These are phyloP conservation scores for Trichoderma gamsii DNA, from an alignment of 495 filamentous ascomycete genomes.

Conservation along the genomic window DNA sequence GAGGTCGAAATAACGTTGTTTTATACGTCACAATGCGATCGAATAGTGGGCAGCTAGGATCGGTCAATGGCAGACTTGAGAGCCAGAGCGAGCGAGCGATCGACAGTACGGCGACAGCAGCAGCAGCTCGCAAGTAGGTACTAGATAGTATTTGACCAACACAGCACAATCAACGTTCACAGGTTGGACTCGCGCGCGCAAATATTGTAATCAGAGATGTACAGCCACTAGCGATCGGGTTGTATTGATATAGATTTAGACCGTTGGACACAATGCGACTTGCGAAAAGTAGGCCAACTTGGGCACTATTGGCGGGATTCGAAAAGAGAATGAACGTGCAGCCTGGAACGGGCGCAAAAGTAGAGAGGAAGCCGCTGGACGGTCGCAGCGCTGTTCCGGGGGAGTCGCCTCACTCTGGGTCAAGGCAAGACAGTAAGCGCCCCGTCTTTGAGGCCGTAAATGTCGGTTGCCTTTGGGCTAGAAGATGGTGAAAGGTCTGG, in stretches of 20 bases:
- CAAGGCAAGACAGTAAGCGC: neutral
- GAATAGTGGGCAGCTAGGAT: neutral
- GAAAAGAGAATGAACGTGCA: neutral
- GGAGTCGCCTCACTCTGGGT: slow-evolving; percentile 2
- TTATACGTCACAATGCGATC: neutral
- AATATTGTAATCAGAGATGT: neutral
- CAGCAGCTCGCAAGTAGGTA: neutral
- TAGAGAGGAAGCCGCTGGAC: neutral
- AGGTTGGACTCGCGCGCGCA: slow-evolving; percentile 9
- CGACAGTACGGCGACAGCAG: neutral
- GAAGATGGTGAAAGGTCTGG: slow-evolving; percentile 9
- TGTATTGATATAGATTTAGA: neutral
- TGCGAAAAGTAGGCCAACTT: neutral
- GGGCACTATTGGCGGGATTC: neutral
- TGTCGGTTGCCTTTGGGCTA: neutral
- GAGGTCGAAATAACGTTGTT: neutral
- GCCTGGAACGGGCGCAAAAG: neutral
- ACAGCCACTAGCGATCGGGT: slow-evolving; percentile 1
- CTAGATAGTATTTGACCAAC: neutral
- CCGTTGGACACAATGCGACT: slow-evolving; percentile 6
- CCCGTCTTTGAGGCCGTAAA: neutral
- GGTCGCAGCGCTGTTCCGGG: slow-evolving; percentile 3
- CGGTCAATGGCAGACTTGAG: slow-evolving; percentile 6
- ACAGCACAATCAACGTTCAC: slow-evolving; percentile 10
- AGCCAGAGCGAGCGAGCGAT: slow-evolving; percentile 1